These are phyloP conservation scores for Cyclostephanos invisitatus DNA, from an alignment of 108 stramenopile genomes.

Conservation along the genomic window DNA sequence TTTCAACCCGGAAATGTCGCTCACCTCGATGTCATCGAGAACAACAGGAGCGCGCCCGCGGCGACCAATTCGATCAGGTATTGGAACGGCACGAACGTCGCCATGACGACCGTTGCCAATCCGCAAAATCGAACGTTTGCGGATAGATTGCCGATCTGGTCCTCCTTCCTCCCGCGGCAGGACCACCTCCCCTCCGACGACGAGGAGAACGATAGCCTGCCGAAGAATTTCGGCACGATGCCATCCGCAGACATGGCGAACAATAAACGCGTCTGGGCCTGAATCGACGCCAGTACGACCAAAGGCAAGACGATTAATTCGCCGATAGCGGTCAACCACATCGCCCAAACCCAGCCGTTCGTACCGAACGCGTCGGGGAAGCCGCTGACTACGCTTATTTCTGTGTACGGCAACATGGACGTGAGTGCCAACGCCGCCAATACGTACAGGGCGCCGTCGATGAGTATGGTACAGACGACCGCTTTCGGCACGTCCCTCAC, in stretches of 20 bases:
- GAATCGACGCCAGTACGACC: conserved; percentile 83
- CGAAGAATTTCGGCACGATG: conserved; percentile 76
- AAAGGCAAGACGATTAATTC: conserved; percentile 75
- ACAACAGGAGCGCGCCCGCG: conserved; percentile 71
- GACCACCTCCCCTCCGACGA: conserved; percentile 1
- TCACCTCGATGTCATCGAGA: conserved; percentile 64
- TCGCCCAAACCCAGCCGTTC: conserved; percentile 61
- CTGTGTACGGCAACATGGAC: conserved; percentile 63
- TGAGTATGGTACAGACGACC: conserved; percentile 65
- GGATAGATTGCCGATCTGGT: conserved; percentile 72
- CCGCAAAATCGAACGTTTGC: conserved; percentile 46
- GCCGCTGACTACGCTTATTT: conserved; percentile 62
- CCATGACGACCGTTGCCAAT: conserved; percentile 61
- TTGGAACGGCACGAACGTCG: conserved; percentile 84
- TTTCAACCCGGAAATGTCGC: conserved; percentile 14
- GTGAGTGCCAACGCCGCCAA: conserved; percentile 77
- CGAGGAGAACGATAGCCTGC: conserved; percentile 32
- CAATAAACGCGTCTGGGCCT: conserved; percentile 86
- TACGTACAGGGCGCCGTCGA: conserved; percentile 70
- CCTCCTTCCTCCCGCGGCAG: conserved; percentile 16
- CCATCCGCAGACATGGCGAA: conserved; percentile 87
- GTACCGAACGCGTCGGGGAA: conserved; percentile 76
- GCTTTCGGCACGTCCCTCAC: conserved; percentile 73
- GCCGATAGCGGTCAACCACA: conserved; percentile 50
- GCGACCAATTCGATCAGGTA: conserved; percentile 80